phyloP scores from a whole-genome alignment of 768 basidiomycete genomes.

The Roridomyces roridus region DNA sequence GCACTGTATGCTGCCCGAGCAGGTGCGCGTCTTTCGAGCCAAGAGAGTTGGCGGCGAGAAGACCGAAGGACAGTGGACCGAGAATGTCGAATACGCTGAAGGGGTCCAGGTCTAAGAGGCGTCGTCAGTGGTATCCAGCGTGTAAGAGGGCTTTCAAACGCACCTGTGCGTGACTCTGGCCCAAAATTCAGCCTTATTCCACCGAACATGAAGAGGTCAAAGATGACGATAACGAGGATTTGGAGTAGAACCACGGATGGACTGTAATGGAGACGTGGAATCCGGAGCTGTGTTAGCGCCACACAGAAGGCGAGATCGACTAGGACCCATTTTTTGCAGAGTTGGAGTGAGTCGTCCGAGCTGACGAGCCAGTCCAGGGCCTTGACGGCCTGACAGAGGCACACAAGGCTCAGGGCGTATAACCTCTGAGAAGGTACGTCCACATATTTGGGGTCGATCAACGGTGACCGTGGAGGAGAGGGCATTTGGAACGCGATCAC shows the following conservation, averaged over 20 bases:
- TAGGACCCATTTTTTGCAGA: conserved; percentile 75
- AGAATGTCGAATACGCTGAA: conserved; percentile 57
- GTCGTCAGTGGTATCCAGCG: too few species aligned
- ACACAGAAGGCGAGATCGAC: conserved; percentile 69
- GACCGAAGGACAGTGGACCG: conserved; percentile 55
- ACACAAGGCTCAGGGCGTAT: conserved; percentile 77
- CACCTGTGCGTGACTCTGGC: conserved; percentile 35
- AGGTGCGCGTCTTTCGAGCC: conserved; percentile 61
- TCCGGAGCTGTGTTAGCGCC: conserved; percentile 66
- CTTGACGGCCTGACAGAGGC: conserved; percentile 85
- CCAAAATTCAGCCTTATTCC: conserved; percentile 64
- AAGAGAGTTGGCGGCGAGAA: conserved; percentile 47
- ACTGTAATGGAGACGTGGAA: conserved; percentile 75
- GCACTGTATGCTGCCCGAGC: conserved; percentile 88
- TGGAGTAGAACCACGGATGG: conserved; percentile 68
- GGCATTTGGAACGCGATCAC: background rate
- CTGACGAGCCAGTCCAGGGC: conserved; percentile 67
- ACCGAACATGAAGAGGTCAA: conserved; percentile 77
- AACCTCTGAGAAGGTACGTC: conserved; percentile 58
- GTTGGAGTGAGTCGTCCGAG: conserved; percentile 45
- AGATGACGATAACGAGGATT: conserved; percentile 62
- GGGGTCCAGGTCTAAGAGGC: conserved; percentile 44
- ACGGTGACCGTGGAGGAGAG: conserved; percentile 37
- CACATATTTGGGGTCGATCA: conserved; percentile 76
- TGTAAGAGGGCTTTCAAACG: too few species aligned